These are phyloP conservation scores for Cucumis hystrix DNA, from an alignment of 306 rosid genomes.

Conservation along the genomic window DNA sequence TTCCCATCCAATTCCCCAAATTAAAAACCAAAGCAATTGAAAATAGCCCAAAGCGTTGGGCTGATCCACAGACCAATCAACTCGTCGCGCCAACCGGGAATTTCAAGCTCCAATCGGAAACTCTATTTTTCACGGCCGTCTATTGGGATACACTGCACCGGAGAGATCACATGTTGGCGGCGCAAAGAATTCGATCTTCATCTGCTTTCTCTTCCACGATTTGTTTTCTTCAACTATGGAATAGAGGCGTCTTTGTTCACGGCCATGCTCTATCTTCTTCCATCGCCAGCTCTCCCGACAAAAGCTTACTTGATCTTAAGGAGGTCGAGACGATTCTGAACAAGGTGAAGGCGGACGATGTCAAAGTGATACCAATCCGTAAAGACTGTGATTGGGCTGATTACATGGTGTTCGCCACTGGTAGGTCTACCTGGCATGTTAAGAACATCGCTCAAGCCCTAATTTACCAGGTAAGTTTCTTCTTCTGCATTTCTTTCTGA, in stretches of 20 bases:
- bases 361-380: conserved; percentile 50
- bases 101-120: not conserved
- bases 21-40: not conserved
- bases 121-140: not conserved
- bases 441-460: conserved; percentile 95
- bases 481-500: not conserved
- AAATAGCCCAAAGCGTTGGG: not conserved
- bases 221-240: conserved; percentile 19
- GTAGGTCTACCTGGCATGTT: conserved; percentile 87
- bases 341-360: conserved; percentile 76
- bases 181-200: not conserved
- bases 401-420: conserved; percentile 80
- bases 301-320: conserved; percentile 36
- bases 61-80: not conserved
- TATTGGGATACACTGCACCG: not conserved
- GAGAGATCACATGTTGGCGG: not conserved
- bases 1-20: too few relatives aligned
- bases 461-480: conserved; percentile 52
- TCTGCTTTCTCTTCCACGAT: not conserved
- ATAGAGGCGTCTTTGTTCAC: conserved; percentile 18
- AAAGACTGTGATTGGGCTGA: conserved; percentile 64
- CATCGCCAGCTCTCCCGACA: not conserved
- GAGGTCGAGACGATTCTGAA: conserved; percentile 72
- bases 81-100: not conserved
- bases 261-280: conserved; percentile 10